A percentile compares a stretch with the other conserved stretches of the same genome.
Evolutionary conservation across 768 basidiomycete genomes (phyloP).

Genomic region (Megacollybia marginata): DNA sequence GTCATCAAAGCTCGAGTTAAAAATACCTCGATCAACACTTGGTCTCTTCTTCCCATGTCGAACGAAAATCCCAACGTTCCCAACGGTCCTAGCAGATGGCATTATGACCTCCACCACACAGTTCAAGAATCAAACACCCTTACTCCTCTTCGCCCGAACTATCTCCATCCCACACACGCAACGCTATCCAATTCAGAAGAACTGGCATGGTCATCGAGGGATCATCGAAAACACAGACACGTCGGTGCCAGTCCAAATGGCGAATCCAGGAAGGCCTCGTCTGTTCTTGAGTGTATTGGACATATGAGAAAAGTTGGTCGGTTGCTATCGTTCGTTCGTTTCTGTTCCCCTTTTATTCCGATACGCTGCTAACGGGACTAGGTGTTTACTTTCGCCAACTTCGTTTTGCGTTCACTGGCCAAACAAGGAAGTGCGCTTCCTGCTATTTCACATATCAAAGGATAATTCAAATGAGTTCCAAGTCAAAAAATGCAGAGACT

Average conservation of each 20-base stretch:
- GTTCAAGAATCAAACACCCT: slow-evolving; percentile 16
- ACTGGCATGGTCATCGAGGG: slow-evolving; percentile 31
- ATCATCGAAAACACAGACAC: slow-evolving; percentile 29
- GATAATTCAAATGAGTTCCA: too few relatives aligned
- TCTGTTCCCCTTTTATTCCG: background rate
- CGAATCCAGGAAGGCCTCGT: slow-evolving; percentile 9
- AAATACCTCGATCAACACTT: too few relatives aligned
- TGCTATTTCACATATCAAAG: too few relatives aligned
- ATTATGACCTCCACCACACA: slow-evolving; percentile 16
- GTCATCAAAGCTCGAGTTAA: too few relatives aligned
- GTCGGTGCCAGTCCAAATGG: slow-evolving; percentile 14
- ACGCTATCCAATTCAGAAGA: slow-evolving; percentile 2
- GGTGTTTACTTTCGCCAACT: too few relatives aligned
- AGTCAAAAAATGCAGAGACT: too few relatives aligned
- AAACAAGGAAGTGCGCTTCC: too few relatives aligned
- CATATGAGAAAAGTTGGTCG: slow-evolving; percentile 34
- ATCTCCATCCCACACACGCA: slow-evolving; percentile 5
- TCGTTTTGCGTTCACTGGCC: too few relatives aligned
- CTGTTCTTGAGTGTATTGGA: slow-evolving; percentile 12
- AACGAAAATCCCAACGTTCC: too few relatives aligned
- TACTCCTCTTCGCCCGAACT: slow-evolving; percentile 18
- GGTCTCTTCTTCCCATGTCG: too few relatives aligned
- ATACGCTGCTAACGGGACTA: slow-evolving; percentile 6
- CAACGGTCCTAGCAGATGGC: background rate
- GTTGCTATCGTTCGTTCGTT: slow-evolving; percentile 28